phyloP scores from a whole-genome alignment of 225 moss, liverwort and hornwort genomes.

The Marchantia polymorpha region DNA sequence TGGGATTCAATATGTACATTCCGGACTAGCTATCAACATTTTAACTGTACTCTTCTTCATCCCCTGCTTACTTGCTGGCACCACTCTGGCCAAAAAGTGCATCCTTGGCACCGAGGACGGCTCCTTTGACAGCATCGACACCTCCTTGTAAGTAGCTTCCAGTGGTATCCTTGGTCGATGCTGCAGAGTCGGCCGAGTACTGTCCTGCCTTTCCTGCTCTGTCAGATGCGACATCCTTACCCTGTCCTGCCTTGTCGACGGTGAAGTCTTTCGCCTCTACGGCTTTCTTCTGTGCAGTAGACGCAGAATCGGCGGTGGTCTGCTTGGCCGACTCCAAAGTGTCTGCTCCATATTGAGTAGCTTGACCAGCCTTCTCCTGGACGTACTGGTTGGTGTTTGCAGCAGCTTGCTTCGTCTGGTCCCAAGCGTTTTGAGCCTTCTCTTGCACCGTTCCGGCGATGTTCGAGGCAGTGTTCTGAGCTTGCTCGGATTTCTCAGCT shows the following conservation, averaged over 20 bases:
- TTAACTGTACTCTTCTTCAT: no score
- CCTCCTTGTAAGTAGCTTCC: background rate
- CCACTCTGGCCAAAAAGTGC: constrained; percentile 1
- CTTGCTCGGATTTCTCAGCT: constrained; percentile 5
- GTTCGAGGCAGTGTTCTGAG: background rate
- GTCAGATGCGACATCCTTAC: background rate
- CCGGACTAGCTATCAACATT: no score
- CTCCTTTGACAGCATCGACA: background rate
- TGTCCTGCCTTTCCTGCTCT: background rate
- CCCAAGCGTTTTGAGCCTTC: constrained; percentile 17
- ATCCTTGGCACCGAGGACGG: constrained; percentile 7
- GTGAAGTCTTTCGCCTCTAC: background rate
- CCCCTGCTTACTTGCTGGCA: background rate
- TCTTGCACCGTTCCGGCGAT: constrained; percentile 9
- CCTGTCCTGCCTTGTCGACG: background rate
- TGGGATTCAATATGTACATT: no score
- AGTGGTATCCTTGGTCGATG: background rate
- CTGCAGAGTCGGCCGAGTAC: background rate
- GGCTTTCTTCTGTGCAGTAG: background rate
- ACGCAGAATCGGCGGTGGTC: background rate
- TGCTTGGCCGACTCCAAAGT: background rate
- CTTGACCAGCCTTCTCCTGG: constrained; percentile 8
- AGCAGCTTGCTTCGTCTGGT: constrained; percentile 23
- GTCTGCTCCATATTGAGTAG: no score
- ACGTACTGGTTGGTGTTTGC: background rate